Evolutionary conservation across 495 filamentous ascomycete genomes (phyloP).

Genomic region (Friedmanniomyces simplex): DNA sequence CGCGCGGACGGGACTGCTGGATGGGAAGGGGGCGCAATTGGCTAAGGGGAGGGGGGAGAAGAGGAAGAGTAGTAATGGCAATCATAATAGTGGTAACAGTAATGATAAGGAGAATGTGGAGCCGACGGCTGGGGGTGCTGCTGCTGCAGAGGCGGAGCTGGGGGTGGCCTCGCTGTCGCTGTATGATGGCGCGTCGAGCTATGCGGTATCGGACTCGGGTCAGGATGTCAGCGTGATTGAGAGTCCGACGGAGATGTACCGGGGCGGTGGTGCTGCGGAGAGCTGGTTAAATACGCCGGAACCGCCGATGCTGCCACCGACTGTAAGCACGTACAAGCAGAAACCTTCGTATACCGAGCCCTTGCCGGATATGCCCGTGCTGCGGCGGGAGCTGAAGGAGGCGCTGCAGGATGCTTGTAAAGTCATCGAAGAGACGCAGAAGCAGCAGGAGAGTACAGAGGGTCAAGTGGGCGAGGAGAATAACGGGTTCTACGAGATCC

Average conservation of each 20-base stretch:
- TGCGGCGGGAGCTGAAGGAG: constrained; percentile 62
- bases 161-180: constrained; percentile 8
- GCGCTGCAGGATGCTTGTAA: constrained; percentile 56
- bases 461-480: constrained; percentile 30
- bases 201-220: constrained; percentile 14
- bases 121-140: too few species aligned
- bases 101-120: constrained; percentile 19
- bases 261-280: constrained; percentile 34
- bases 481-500: constrained; percentile 68
- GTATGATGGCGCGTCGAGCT: constrained; percentile 10
- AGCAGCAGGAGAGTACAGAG: not conserved
- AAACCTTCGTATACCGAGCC: constrained; percentile 77
- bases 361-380: constrained; percentile 66
- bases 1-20: constrained; percentile 81
- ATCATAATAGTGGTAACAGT: constrained; percentile 6
- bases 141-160: constrained; percentile 10
- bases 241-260: constrained; percentile 51
- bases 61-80: too few species aligned
- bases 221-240: constrained; percentile 33
- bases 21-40: constrained; percentile 83
- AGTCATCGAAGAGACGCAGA: constrained; percentile 42
- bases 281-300: constrained; percentile 50
- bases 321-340: constrained; percentile 89
- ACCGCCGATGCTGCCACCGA: constrained; percentile 78
- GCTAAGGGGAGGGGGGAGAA: constrained; percentile 54